Base-by-base conservation (phyloP, 2,329 filamentous ascomycete species). In the Aureobasidium leucospermi region DNA sequence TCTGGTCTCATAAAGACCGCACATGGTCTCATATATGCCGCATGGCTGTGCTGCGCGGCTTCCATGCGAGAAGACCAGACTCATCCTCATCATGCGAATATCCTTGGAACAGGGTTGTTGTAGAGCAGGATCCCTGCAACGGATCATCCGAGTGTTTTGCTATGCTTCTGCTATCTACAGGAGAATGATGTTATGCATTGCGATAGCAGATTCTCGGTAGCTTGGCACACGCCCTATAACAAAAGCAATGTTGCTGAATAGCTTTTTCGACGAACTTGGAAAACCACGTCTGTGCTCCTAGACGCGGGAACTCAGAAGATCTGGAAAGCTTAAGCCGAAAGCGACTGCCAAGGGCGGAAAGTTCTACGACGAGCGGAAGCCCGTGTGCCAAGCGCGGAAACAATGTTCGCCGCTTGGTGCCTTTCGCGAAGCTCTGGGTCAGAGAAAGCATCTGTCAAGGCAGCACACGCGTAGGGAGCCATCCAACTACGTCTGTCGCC, bases 401-500 rank as follows among this genome's bases (percentile, higher is more conserved):
- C 39, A 13, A 46, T 45, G 52, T 56, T 56, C 52, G 52, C 52
- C 51, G 51, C 52, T 43, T 38, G 32, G 2, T 13, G 8, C 8
- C 42, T 32, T 23, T 23, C 23, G 23, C n/a, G 41, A 56, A 56
- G 52, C 52, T 56, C 52, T 46, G 16, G n/a, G 4, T 43, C 15
- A 13, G 16, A 46, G 41, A 38, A 56, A 56, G 16, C 28, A 31
- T 58, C 34, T 31, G 29, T 42, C 47, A 47, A 59, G 58, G 58
- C 58, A 59, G 58, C 58, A 59, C 58, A 59, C 58, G 47, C 58
- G 58, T 59, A 53, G 58, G 28, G 16, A 45, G 52, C 19, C 36
- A 39, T 48, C 52, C 46, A 53, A 53, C 58, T 53, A 53, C 58
- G 58, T 53, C 41, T 59, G 58, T 59, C 58, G 58, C 58, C 58